Evolutionary conservation across 768 basidiomycete species (phyloP).

Genomic region (Auricularia heimuer): DNA sequence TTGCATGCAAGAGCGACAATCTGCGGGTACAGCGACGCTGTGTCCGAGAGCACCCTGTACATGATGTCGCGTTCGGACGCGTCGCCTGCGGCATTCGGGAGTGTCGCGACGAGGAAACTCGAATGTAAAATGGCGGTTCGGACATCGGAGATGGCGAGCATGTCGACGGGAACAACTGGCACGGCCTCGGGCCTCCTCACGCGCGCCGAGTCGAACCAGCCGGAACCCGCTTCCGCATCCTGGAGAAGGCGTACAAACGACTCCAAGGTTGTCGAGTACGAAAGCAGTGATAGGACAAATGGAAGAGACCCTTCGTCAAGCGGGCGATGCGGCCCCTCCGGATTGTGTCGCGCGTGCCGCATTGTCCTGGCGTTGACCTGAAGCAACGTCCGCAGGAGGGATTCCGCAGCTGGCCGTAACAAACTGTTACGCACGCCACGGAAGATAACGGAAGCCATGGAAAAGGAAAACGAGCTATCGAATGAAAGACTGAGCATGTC

Average conservation of each 20-base stretch:
- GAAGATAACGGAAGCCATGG: constrained; percentile 73
- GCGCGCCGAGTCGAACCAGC: neutral
- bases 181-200: neutral
- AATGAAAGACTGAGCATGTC: constrained; percentile 67
- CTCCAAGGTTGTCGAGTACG: constrained; percentile 49
- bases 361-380: constrained; percentile 10
- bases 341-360: constrained; percentile 21
- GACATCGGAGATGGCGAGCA: neutral
- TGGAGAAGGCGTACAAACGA: constrained; percentile 52
- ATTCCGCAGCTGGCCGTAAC: constrained; percentile 51
- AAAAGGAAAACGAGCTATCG: constrained; percentile 69
- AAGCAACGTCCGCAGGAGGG: constrained; percentile 52
- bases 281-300: constrained; percentile 70
- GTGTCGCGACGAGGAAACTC: neutral
- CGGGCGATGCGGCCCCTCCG: constrained; percentile 33
- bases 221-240: constrained; percentile 39
- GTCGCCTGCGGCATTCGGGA: neutral
- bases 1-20: neutral
- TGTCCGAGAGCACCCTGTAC: neutral
- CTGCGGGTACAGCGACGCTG: neutral
- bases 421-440: constrained; percentile 70
- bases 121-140: neutral
- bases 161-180: neutral
- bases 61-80: neutral
- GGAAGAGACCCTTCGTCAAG: constrained; percentile 54